Evolutionary conservation across 768 basidiomycete genomes (phyloP), one percentile per base, ranked within the genome.

Genomic region (Gloeopeniophorella convolvens): DNA sequence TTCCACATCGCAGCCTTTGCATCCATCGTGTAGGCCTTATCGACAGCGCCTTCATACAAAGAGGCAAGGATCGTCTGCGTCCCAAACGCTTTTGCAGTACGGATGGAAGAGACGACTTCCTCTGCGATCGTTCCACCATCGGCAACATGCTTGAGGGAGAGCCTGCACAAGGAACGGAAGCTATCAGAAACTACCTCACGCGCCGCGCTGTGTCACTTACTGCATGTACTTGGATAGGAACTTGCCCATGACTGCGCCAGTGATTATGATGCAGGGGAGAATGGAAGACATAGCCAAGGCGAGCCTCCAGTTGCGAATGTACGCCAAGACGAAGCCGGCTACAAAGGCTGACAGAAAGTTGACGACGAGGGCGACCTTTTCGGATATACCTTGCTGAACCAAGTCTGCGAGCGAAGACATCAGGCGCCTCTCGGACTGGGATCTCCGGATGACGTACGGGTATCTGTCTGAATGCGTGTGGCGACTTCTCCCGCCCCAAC

Each of bases 401-500:
- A 95, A 67, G 70, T 95, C 86, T 89, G 46, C 9, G 18, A 36
- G 32, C n/a, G 43, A 27, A 16, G 32, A 16, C 26, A 12, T 7
- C 28, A 11, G 30, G 28, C 36, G 11, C 32, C 12, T 18, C 42
- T 20, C 5, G 21, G 42, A 11, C 15, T 27, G 9, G 10, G 4
- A 21, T 11, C 24, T 9, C 18, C 26, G 28, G 12, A 21, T 40
- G 15, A 69, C 80, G 55, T 62, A 86, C 86, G 89, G 20, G 85
- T 89, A 63, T 89, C 86, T 0, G 87, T 88, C 63, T 89, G 85
- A 55, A 96, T 96, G 36, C 92, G 81, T 8, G 93, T 95, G 0
- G 94, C 85, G 16, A 97, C 84, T 63, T 96, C 94, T 51, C 94
- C 94, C 4, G 93, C 85, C 31, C 94, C 92, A 47, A 95, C 78